phyloP scores from a whole-genome alignment of 345 rosid species.

The Erysimum cheiranthoides region DNA sequence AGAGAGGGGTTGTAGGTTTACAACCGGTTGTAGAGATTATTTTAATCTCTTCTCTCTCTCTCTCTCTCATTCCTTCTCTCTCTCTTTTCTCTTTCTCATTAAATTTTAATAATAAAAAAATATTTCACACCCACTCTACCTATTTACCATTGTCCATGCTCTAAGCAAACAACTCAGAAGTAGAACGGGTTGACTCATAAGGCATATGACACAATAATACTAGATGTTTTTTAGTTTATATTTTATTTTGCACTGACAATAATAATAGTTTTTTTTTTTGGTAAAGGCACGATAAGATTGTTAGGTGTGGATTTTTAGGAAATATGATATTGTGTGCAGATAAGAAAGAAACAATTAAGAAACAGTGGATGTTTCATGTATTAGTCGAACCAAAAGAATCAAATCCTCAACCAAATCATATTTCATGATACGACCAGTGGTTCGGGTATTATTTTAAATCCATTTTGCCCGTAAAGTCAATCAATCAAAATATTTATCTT shows the following conservation, averaged over 20 bases:
- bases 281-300: conserved; percentile 12
- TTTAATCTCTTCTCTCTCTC: too few species aligned
- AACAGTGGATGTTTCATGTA: conserved; percentile 17
- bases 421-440: conserved; percentile 22
- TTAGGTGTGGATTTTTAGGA: conserved; percentile 11
- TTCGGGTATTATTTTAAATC: conserved; percentile 3
- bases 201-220: conserved; percentile 8
- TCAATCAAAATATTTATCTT: neutral
- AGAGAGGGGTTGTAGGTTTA: too few species aligned
- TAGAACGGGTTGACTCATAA: conserved; percentile 13
- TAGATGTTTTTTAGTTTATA: neutral
- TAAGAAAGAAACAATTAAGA: neutral
- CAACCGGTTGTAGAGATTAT: too few species aligned
- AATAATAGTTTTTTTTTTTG: neutral
- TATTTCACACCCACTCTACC: too few species aligned
- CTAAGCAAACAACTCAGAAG: neutral
- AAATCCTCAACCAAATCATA: conserved; percentile 30
- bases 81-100: too few species aligned
- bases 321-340: conserved; percentile 1
- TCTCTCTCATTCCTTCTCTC: too few species aligned
- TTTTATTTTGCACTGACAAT: neutral
- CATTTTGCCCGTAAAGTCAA: neutral
- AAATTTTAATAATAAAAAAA: too few species aligned
- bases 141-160: too few species aligned
- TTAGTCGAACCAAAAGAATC: conserved; percentile 29